phyloP scores from a whole-genome alignment of 805 yeast species.

The Spathaspora sp. region DNA sequence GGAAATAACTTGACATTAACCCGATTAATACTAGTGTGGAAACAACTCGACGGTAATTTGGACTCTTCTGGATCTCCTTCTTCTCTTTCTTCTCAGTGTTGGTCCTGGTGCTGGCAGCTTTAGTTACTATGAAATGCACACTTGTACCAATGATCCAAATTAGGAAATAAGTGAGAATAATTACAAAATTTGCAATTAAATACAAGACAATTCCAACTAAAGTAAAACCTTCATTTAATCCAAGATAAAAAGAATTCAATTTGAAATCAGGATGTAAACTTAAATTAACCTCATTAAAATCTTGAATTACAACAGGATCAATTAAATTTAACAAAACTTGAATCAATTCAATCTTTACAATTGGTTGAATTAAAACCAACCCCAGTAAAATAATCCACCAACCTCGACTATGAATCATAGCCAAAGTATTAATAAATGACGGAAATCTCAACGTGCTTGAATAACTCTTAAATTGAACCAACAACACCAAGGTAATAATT shows the following conservation, averaged over 20 bases:
- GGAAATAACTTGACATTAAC: constrained; percentile 58
- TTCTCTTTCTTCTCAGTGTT: not conserved
- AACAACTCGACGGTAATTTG: constrained; percentile 10
- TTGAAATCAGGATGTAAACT: constrained; percentile 29
- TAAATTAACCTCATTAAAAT: constrained; percentile 41
- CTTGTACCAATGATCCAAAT: not conserved
- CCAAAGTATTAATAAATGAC: constrained; percentile 35
- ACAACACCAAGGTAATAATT: constrained; percentile 47
- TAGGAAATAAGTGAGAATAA: constrained; percentile 4
- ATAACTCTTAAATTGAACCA: constrained; percentile 52
- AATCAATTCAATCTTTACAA: constrained; percentile 28
- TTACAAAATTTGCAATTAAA: constrained; percentile 29
- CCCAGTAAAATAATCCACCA: constrained; percentile 18
- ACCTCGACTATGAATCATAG: constrained; percentile 13
- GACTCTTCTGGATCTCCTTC: not conserved
- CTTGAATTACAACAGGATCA: constrained; percentile 54
- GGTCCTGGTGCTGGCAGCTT: not conserved
- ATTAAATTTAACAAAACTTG: constrained; percentile 37
- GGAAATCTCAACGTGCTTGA: constrained; percentile 23
- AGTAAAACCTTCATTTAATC: constrained; percentile 54
- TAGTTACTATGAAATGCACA: not conserved
- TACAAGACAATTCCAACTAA: constrained; percentile 58
- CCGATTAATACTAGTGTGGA: constrained; percentile 12
- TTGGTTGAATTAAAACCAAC: constrained; percentile 37
- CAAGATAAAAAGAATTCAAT: constrained; percentile 62